A percentile compares a stretch with the other conserved stretches of the same genome.
These are phyloP conservation scores for Thielaviopsis ethacetica DNA, from an alignment of 2,329 filamentous ascomycete genomes.

Conservation along the genomic window DNA sequence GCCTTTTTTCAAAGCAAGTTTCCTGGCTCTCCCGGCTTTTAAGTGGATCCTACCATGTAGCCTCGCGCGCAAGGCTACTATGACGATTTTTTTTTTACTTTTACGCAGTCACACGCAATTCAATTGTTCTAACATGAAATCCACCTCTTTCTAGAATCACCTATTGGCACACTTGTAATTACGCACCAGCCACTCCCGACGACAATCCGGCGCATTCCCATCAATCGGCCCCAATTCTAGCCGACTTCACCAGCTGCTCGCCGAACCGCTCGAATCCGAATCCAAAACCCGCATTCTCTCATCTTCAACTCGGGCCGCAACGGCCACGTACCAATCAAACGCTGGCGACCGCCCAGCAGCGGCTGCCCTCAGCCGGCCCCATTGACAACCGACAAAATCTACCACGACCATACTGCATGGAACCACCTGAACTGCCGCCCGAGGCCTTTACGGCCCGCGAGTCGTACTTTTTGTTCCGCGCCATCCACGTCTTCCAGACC, in stretches of 20 bases:
- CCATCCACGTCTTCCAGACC: slow-evolving; percentile 51
- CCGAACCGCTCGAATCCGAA: not conserved
- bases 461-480: slow-evolving; percentile 71
- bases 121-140: not conserved
- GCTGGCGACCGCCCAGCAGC: slow-evolving; percentile 1
- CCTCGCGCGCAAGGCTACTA: not conserved
- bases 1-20: not conserved
- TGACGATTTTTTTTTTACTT: not conserved
- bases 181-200: not conserved
- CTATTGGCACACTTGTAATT: not conserved
- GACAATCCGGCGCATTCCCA: not conserved
- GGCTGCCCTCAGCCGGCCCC: not conserved
- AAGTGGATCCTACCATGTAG: not conserved
- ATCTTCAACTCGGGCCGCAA: not conserved
- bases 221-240: not conserved
- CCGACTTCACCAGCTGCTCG: not conserved
- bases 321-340: not conserved
- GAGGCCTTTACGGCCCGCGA: slow-evolving; percentile 65
- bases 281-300: not conserved
- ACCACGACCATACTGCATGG: slow-evolving; percentile 7
- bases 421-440: slow-evolving; percentile 10
- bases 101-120: not conserved
- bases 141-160: not conserved
- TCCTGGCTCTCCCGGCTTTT: not conserved
- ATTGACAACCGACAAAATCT: not conserved